Evolutionary conservation across 2,329 filamentous ascomycete species (phyloP), one percentile per base, ranked within the genome.

Genomic region (Harringtonia aguacate): DNA sequence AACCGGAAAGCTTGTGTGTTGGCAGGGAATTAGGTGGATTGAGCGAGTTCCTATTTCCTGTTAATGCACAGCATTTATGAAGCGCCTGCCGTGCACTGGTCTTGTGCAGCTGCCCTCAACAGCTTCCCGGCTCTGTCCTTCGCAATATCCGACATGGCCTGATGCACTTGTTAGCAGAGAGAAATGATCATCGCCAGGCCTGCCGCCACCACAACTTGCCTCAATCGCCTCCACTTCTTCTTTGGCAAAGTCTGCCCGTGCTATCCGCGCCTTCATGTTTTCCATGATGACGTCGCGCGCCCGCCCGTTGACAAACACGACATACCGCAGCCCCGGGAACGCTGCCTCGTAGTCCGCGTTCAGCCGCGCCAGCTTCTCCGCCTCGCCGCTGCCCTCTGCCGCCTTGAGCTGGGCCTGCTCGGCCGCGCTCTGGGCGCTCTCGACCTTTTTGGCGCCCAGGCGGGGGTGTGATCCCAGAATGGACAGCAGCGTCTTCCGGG

Each of bases 111-210:
- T n/a, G 29, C 27, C 34, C 38, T 33, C 31, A 50, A 57, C 33
- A 86, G 60, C 61, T 88, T 94, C 28, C 63, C 60, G 1, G 82
- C 86, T 39, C 89, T 75, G 56, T 95, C 86, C 41, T 77, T 75
- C 27, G 89, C 89, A 57, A 95, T 95, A 55, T 88, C 84, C 56
- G 86, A 87, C 86, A 95, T 95, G 34, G 89, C 88, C 83, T 87
- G 45, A 8, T 45, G 24, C 10, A n/a, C 20, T 10, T 10, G 42
- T 56, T 46, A 57, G 53, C 45, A n/a, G 18, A 49, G 36, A 14
- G 24, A 41, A 29, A 4, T 4, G 1, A 35, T 17, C 35, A 8
- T 8, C 8, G 12, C 2, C 4, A 41, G 35, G 20, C 39, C 34
- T 41, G 39, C 7, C 29, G 37, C 8, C 22, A 8, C 8, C 18